These are phyloP conservation scores for Fusarium transvaalense DNA, from an alignment of 2,329 filamentous ascomycete species.

Conservation along the genomic window DNA sequence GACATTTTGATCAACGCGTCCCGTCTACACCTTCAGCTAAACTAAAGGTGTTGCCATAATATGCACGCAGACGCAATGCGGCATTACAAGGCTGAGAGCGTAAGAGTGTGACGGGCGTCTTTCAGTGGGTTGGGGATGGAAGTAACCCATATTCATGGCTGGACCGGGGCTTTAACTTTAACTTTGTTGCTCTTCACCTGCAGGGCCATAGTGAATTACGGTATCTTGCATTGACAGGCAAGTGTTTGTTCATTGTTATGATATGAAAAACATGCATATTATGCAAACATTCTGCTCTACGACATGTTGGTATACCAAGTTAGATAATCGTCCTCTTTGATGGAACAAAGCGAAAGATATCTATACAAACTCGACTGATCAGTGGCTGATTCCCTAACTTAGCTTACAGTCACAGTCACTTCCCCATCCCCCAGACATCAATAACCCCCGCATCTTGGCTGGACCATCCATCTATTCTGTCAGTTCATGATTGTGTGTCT, in stretches of 20 bases:
- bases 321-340: not conserved
- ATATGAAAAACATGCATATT: not conserved
- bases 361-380: constrained; percentile 2
- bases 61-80: not conserved
- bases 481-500: constrained; percentile 4
- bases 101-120: not conserved
- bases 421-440: not conserved
- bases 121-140: constrained; percentile 4
- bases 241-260: not conserved
- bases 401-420: not conserved
- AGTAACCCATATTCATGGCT: constrained; percentile 19
- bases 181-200: constrained; percentile 2
- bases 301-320: not conserved
- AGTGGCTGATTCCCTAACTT: constrained; percentile 4
- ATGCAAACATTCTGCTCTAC: not conserved
- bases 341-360: not conserved
- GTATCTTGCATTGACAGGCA: not conserved
- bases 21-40: not conserved
- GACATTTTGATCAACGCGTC: not conserved
- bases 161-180: constrained; percentile 22
- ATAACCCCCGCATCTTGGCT: constrained; percentile 26
- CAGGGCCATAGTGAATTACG: not conserved
- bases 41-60: not conserved
- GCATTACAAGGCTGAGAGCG: constrained; percentile 21
- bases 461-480: constrained; percentile 2